Evolutionary conservation across 2,329 filamentous ascomycete species (phyloP).

Genomic region (Nemania abortiva): DNA sequence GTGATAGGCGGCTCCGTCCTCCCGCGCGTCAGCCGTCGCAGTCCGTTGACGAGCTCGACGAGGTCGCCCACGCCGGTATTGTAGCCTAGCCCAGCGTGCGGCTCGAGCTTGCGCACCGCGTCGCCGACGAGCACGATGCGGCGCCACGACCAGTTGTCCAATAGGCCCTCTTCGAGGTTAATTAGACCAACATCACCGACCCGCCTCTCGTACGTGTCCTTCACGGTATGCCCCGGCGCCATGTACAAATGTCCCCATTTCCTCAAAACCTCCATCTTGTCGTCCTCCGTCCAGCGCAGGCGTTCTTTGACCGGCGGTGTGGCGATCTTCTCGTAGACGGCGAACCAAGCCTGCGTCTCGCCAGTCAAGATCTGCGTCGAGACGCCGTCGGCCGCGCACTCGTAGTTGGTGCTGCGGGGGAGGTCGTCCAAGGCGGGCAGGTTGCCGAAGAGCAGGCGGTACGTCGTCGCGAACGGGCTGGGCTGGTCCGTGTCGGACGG

Average conservation of each 20-base stretch:
- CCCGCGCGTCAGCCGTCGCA: constrained; percentile 36
- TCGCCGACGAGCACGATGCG: constrained; percentile 54
- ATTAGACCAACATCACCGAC: constrained; percentile 43
- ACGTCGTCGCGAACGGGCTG: constrained; percentile 44
- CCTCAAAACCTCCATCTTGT: constrained; percentile 45
- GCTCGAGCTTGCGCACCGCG: constrained; percentile 53
- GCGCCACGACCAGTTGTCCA: constrained; percentile 49
- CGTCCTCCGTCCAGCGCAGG: constrained; percentile 48
- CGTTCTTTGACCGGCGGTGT: constrained; percentile 45
- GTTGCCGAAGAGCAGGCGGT: constrained; percentile 42
- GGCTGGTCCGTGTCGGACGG: constrained; percentile 28
- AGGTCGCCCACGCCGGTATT: constrained; percentile 51
- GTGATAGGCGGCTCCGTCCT: constrained; percentile 20
- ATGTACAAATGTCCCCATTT: constrained; percentile 48
- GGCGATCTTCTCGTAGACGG: constrained; percentile 48
- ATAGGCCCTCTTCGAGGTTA: constrained; percentile 52
- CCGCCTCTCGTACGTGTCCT: constrained; percentile 44
- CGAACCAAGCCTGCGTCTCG: constrained; percentile 41
- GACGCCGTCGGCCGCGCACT: constrained; percentile 38
- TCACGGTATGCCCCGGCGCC: constrained; percentile 41
- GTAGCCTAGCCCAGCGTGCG: constrained; percentile 51
- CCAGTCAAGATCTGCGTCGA: constrained; percentile 43
- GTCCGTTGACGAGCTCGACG: constrained; percentile 46
- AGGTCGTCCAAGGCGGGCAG: constrained; percentile 32
- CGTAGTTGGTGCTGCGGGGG: constrained; percentile 28